A percentile compares a stretch with the other conserved stretches of the same genome.
These are phyloP conservation scores for Metschnikowia cubensis DNA, from an alignment of 805 yeast genomes.

Conservation along the genomic window DNA sequence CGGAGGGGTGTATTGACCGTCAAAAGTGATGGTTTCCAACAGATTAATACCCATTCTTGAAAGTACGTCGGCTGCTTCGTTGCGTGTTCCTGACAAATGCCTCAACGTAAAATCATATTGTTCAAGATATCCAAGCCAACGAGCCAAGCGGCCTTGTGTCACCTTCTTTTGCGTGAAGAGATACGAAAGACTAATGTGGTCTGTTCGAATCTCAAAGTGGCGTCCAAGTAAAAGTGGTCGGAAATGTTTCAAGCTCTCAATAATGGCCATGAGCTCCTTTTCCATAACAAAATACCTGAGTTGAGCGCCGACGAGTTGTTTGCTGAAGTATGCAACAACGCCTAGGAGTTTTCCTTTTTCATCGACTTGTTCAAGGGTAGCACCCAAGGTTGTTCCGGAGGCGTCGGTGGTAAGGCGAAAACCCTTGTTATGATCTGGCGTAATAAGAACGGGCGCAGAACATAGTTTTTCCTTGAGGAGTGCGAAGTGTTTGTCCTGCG, in stretches of 20 bases:
- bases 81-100: not conserved
- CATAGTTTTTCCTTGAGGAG: no score
- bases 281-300: conserved; percentile 2
- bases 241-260: conserved; percentile 5
- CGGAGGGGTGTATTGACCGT: not conserved
- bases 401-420: no score
- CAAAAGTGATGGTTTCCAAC: not conserved
- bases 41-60: not conserved
- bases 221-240: conserved; percentile 1
- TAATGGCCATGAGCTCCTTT: conserved; percentile 6
- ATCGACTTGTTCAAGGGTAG: no score
- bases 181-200: conserved; percentile 1
- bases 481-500: no score
- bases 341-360: no score
- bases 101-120: not conserved
- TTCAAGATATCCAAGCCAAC: not conserved
- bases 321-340: no score
- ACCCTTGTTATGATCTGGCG: no score
- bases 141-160: not conserved
- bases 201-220: conserved; percentile 3
- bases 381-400: no score
- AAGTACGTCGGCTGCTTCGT: conserved; percentile 3
- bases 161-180: not conserved
- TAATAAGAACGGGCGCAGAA: no score
- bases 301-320: no score